phyloP scores from a whole-genome alignment of 164 flowering plant genomes.

The Nymphaea thermarum region DNA sequence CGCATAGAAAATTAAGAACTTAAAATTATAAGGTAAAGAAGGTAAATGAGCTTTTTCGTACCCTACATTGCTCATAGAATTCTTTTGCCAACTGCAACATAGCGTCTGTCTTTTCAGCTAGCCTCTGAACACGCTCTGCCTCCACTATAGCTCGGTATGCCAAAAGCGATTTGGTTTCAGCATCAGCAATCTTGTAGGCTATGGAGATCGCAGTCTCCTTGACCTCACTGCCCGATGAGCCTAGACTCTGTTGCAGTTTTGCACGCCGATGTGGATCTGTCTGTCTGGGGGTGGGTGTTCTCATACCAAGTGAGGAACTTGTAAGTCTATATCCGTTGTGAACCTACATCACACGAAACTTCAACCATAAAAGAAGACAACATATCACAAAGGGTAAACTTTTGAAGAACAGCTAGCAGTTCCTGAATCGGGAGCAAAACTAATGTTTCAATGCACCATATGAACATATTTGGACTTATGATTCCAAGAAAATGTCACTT shows the following conservation, averaged over 20 bases:
- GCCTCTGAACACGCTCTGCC: conserved; percentile 44
- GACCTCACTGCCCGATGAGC: conserved; percentile 12
- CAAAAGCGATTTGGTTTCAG: conserved; percentile 58
- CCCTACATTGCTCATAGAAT: conserved; percentile 56
- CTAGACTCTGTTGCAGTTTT: conserved; percentile 14
- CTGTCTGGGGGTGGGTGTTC: conserved; percentile 31
- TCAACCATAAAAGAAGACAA: background rate
- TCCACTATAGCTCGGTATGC: conserved; percentile 79
- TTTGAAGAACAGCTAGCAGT: background rate
- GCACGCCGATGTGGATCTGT: conserved; percentile 17
- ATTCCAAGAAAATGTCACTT: background rate
- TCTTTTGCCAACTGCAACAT: conserved; percentile 39
- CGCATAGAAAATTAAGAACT: background rate
- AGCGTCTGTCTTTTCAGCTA: conserved; percentile 60
- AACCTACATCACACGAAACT: conserved; percentile 23
- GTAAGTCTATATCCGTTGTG: conserved; percentile 44
- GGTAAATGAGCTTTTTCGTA: background rate
- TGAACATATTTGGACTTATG: background rate
- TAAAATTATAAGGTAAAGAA: background rate
- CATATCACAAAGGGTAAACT: background rate
- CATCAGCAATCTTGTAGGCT: conserved; percentile 66
- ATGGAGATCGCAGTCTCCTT: conserved; percentile 50
- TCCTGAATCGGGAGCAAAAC: background rate
- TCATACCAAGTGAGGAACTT: conserved; percentile 18
- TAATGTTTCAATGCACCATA: background rate